phyloP scores from a whole-genome alignment of 306 rosid genomes.

The Malus orientalis region DNA sequence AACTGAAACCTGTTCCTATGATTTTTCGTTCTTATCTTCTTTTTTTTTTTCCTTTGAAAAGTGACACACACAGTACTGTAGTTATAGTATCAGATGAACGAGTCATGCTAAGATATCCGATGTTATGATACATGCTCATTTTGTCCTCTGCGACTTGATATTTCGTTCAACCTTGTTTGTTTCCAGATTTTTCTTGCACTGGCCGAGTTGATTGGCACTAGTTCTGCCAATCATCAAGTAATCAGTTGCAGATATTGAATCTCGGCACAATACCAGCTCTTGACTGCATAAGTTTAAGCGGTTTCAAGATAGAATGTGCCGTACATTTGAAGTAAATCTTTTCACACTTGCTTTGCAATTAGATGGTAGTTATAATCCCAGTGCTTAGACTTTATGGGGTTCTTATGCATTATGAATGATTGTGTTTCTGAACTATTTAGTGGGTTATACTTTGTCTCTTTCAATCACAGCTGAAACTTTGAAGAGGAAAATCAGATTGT shows the following conservation, averaged over 20 bases:
- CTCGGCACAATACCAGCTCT: constrained; percentile 66
- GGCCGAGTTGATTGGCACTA: constrained; percentile 71
- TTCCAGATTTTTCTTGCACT: constrained; percentile 29
- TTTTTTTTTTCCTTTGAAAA: too few species aligned
- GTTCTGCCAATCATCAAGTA: constrained; percentile 65
- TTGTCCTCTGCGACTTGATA: not conserved
- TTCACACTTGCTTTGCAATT: not conserved
- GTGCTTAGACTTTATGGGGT: not conserved
- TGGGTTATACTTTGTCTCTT: not conserved
- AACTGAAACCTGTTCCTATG: too few species aligned
- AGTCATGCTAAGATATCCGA: not conserved
- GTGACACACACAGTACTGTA: not conserved
- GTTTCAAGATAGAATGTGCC: constrained; percentile 69
- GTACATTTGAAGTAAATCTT: constrained; percentile 16
- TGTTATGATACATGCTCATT: not conserved
- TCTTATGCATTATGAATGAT: not conserved
- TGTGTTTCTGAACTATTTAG: not conserved
- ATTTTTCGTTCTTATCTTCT: too few species aligned
- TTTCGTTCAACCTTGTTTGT: not conserved
- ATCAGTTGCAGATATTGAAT: constrained; percentile 60
- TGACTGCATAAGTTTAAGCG: constrained; percentile 48
- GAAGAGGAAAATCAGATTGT: not conserved
- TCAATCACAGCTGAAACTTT: not conserved
- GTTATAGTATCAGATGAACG: not conserved
- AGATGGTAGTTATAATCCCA: not conserved